Percentiles rank a stretch among this genome's conserved stretches.
These are phyloP conservation scores for Candida maris DNA, from an alignment of 805 yeast species.

Conservation along the genomic window DNA sequence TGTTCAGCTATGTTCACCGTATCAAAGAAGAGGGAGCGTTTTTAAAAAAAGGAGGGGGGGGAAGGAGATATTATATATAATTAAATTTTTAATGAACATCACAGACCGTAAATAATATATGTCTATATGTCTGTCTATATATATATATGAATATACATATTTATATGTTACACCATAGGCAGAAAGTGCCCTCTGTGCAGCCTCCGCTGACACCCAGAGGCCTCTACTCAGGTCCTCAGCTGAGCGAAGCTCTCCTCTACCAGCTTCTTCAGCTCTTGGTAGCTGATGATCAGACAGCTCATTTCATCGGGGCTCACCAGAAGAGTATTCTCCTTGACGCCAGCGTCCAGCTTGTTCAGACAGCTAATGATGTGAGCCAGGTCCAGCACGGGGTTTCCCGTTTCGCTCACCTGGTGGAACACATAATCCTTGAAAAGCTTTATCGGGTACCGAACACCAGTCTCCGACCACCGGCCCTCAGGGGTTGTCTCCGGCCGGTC, in stretches of 20 bases:
- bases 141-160: too few species aligned
- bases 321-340: slow-evolving; percentile 77
- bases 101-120: too few species aligned
- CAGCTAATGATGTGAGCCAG: slow-evolving; percentile 74
- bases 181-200: too few species aligned
- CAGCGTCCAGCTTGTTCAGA: slow-evolving; percentile 89
- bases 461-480: slow-evolving; percentile 62
- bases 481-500: slow-evolving; percentile 66
- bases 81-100: too few species aligned
- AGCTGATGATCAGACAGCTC: slow-evolving; percentile 79
- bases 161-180: too few species aligned
- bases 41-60: slow-evolving; percentile 29
- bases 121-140: too few species aligned
- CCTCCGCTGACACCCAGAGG: too few species aligned
- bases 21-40: slow-evolving; percentile 1
- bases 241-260: slow-evolving; percentile 66
- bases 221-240: slow-evolving; percentile 21
- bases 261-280: slow-evolving; percentile 73
- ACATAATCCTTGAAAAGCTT: slow-evolving; percentile 78
- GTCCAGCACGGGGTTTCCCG: slow-evolving; percentile 75
- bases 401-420: slow-evolving; percentile 78
- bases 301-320: slow-evolving; percentile 82
- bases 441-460: slow-evolving; percentile 71
- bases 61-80: slow-evolving; percentile 14
- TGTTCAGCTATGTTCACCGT: neutral